phyloP scores from a whole-genome alignment of 805 yeast genomes.

The Zygoascus flipseniorum region DNA sequence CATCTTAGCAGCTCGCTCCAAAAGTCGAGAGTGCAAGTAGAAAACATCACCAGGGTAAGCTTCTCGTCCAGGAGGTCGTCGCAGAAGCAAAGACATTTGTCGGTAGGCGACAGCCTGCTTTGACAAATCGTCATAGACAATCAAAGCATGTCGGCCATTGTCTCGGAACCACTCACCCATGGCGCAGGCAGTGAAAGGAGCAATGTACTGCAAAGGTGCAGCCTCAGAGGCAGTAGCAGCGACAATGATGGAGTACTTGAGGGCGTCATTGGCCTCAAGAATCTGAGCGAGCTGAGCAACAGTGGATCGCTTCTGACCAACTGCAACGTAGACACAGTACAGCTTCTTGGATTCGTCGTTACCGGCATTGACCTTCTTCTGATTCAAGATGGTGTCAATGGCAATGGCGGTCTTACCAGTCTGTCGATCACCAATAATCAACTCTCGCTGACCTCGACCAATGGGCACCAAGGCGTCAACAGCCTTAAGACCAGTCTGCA shows the following conservation, averaged over 20 bases:
- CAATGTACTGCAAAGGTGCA: constrained; percentile 98
- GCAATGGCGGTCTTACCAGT: constrained; percentile 99
- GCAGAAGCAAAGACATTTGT: constrained; percentile 93
- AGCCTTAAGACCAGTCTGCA: constrained; percentile 99
- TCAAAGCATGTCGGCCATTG: constrained; percentile 96
- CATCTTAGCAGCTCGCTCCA: constrained; percentile 98
- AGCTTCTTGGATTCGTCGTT: constrained; percentile 93
- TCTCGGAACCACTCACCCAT: constrained; percentile 99
- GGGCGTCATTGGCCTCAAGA: constrained; percentile 95
- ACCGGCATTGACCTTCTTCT: constrained; percentile 97
- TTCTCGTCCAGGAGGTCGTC: constrained; percentile 97
- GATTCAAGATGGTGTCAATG: constrained; percentile 95
- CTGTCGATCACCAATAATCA: constrained; percentile 99
- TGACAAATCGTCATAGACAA: constrained; percentile 95
- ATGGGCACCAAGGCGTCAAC: constrained; percentile 98
- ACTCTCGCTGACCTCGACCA: constrained; percentile 99
- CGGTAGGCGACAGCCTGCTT: constrained; percentile 99
- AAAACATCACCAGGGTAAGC: constrained; percentile 96
- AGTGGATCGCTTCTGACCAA: constrained; percentile 99
- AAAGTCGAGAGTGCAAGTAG: constrained; percentile 90
- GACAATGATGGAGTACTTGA: constrained; percentile 94
- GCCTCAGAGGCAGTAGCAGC: constrained; percentile 99
- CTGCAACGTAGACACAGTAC: constrained; percentile 99
- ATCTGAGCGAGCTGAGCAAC: constrained; percentile 99
- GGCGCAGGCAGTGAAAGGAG: constrained; percentile 99